These are phyloP conservation scores for Leucocoprinus birnbaumii DNA, from an alignment of 768 basidiomycete genomes.

Conservation along the genomic window DNA sequence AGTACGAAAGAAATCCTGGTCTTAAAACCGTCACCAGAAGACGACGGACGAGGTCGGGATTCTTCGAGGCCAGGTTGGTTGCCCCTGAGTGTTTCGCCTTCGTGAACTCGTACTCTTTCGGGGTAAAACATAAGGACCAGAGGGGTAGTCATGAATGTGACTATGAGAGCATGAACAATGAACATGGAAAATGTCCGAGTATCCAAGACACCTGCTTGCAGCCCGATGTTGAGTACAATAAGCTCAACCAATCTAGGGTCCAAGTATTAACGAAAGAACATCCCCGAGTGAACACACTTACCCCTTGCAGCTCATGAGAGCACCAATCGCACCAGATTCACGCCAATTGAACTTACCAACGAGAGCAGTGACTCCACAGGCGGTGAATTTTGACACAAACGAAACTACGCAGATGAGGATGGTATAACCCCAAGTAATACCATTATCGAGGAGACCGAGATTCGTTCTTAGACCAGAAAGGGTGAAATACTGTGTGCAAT, in stretches of 20 bases:
- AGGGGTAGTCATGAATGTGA: conserved; percentile 86
- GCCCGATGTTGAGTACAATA: conserved; percentile 89
- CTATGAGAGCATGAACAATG: conserved; percentile 71
- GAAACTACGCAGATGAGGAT: conserved; percentile 72
- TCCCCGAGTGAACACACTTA: conserved; percentile 30
- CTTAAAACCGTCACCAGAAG: conserved; percentile 40
- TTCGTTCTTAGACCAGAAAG: conserved; percentile 80
- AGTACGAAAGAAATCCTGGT: conserved; percentile 71
- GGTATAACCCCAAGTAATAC: conserved; percentile 79
- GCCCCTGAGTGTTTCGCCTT: background rate
- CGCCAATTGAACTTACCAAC: conserved; percentile 63
- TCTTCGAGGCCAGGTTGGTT: background rate
- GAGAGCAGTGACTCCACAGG: conserved; percentile 61
- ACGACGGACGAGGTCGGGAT: conserved; percentile 11
- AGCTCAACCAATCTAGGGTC: conserved; percentile 72
- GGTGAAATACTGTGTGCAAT: conserved; percentile 60
- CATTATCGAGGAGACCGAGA: conserved; percentile 71
- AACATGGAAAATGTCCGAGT: conserved; percentile 84
- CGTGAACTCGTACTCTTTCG: conserved; percentile 41
- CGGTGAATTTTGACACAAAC: conserved; percentile 77
- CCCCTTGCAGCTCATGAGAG: conserved; percentile 92
- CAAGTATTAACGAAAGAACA: too few species aligned
- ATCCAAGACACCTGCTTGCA: conserved; percentile 62
- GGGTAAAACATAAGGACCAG: conserved; percentile 81
- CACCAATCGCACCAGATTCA: conserved; percentile 82